These are phyloP conservation scores for Ziziphus jujuba DNA, from an alignment of 306 rosid genomes.

Conservation along the genomic window DNA sequence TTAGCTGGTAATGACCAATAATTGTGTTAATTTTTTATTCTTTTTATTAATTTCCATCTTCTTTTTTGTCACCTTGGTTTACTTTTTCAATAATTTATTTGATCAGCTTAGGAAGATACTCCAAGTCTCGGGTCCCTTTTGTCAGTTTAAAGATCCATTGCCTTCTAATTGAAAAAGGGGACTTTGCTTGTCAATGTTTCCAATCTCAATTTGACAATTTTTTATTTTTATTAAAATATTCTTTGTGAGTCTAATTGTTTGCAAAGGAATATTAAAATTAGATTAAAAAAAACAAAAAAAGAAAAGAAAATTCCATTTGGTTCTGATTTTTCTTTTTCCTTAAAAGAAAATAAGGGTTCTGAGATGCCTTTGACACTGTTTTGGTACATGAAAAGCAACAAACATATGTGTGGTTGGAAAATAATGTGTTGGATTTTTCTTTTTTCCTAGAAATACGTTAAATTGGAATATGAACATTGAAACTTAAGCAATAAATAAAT, in stretches of 20 bases:
- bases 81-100: neutral
- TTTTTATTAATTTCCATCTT: neutral
- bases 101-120: neutral
- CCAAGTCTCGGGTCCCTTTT: neutral
- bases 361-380: no score
- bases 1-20: neutral
- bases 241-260: neutral
- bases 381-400: no score
- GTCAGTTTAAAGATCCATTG: conserved; percentile 4
- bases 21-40: neutral
- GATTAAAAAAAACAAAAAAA: no score
- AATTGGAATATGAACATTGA: no score
- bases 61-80: neutral
- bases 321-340: no score
- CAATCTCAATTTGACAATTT: neutral
- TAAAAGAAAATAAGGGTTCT: no score
- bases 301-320: no score
- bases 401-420: no score
- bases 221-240: neutral
- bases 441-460: no score
- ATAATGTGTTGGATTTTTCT: no score
- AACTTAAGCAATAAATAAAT: no score
- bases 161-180: neutral
- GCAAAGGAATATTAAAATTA: neutral
- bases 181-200: neutral